phyloP scores from a whole-genome alignment of 371 early-diverging fungal species.

The Saksenaea oblongispora region DNA sequence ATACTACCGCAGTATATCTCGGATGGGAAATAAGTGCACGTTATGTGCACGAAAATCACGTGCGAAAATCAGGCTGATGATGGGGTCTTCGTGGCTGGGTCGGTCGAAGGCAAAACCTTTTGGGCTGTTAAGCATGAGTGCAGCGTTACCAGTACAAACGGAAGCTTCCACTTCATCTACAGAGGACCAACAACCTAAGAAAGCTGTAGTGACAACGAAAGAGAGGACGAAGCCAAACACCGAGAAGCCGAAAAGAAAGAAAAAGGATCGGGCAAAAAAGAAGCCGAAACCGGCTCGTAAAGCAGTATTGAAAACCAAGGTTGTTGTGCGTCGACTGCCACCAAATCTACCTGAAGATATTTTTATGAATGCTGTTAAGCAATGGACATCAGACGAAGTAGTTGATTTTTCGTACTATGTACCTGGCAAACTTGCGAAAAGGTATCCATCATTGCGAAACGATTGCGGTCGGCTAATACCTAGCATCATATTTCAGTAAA shows the following conservation, averaged over 20 bases:
- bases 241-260: slow-evolving; percentile 32
- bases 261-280: slow-evolving; percentile 33
- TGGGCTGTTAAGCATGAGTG: background rate
- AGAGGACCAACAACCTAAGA: background rate
- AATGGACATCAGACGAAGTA: slow-evolving; percentile 54
- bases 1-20: no score
- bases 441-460: slow-evolving; percentile 37
- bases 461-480: background rate
- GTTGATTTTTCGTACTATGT: slow-evolving; percentile 61
- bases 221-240: background rate
- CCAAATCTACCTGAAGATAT: slow-evolving; percentile 75
- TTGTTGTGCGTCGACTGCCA: slow-evolving; percentile 79
- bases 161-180: background rate
- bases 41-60: background rate
- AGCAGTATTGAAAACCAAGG: slow-evolving; percentile 59
- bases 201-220: background rate
- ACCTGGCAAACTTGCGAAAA: slow-evolving; percentile 76
- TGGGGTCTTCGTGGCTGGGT: no score
- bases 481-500: slow-evolving; percentile 42
- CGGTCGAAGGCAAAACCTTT: no score
- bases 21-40: no score
- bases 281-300: slow-evolving; percentile 39
- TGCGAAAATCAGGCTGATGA: no score
- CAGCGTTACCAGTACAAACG: background rate
- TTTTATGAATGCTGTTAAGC: slow-evolving; percentile 64